These are phyloP conservation scores for Coemansia reversa DNA, from an alignment of 192 early-diverging fungal species.

Conservation along the genomic window DNA sequence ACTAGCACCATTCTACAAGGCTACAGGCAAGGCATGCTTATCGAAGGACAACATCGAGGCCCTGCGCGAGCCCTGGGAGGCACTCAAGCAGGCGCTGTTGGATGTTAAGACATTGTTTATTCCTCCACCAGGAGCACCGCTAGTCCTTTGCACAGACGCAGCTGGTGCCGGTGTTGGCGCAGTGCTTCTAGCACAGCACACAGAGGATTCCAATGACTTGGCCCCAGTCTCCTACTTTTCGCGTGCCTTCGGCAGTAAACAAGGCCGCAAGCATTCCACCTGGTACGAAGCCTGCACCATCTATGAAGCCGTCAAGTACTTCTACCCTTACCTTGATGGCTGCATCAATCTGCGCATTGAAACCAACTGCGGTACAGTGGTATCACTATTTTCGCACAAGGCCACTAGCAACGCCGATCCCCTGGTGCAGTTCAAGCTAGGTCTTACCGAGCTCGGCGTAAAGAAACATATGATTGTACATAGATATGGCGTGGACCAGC, in stretches of 20 bases:
- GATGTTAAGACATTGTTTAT: too few species aligned
- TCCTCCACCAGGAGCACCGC: too few species aligned
- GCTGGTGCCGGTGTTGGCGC: too few species aligned
- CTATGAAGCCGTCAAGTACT: constrained; percentile 14
- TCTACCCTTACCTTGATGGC: constrained; percentile 28
- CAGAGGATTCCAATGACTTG: constrained; percentile 10
- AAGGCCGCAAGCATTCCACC: constrained; percentile 9
- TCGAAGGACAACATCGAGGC: neutral
- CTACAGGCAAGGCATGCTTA: constrained; percentile 1
- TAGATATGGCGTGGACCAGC: too few species aligned
- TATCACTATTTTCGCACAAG: too few species aligned
- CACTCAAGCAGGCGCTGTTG: neutral
- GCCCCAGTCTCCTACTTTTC: constrained; percentile 30
- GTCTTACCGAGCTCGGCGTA: too few species aligned
- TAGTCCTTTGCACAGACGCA: too few species aligned
- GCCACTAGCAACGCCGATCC: too few species aligned
- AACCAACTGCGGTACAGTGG: too few species aligned
- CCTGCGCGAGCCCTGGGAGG: constrained; percentile 12
- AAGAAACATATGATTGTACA: too few species aligned
- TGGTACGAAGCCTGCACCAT: constrained; percentile 24
- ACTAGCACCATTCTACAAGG: constrained; percentile 27
- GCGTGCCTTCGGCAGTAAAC: constrained; percentile 1
- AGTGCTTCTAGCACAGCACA: constrained; percentile 7
- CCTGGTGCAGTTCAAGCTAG: too few species aligned
- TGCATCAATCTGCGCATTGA: constrained; percentile 18